Percentiles rank a stretch among this genome's conserved stretches.
Evolutionary conservation across 345 rosid genomes (phyloP).

Genomic region (Kandelia obovata): DNA sequence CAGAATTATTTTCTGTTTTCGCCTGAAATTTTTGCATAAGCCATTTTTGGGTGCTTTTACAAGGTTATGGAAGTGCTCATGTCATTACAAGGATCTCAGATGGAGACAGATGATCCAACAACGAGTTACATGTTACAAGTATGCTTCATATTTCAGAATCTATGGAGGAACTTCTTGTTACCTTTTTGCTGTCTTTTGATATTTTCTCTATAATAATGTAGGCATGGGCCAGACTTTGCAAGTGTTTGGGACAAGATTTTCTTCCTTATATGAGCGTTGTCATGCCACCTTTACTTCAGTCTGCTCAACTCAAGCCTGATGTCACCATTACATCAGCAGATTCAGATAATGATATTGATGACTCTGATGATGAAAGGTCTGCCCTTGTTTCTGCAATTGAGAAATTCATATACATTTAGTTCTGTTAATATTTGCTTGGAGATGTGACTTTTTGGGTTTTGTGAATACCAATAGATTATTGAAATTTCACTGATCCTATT

Average conservation of each 20-base stretch:
- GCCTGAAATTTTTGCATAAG: not conserved
- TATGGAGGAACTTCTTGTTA: not conserved
- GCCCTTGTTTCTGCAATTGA: constrained; percentile 10
- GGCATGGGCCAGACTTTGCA: constrained; percentile 99
- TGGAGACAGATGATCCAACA: constrained; percentile 99
- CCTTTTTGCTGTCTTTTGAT: not conserved
- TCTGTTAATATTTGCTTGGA: too few species aligned
- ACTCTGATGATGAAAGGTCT: constrained; percentile 95
- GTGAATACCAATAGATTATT: too few species aligned
- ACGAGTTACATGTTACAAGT: constrained; percentile 97
- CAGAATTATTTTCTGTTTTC: not conserved
- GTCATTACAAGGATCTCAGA: constrained; percentile 88
- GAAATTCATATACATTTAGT: not conserved
- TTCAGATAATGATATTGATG: constrained; percentile 83
- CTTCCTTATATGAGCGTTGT: constrained; percentile 95
- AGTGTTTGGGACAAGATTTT: constrained; percentile 95
- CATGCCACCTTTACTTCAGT: constrained; percentile 93
- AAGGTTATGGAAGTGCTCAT: constrained; percentile 98
- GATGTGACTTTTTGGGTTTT: too few species aligned
- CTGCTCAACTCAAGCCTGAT: constrained; percentile 98
- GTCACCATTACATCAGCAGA: constrained; percentile 95
- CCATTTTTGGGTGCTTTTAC: not conserved
- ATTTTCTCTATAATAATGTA: constrained; percentile 25
- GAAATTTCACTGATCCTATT: too few species aligned
- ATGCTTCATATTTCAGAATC: constrained; percentile 14